A percentile compares a stretch with the other conserved stretches of the same genome.
Conservation (phyloP, 1,284 basidiomycete species). For the Agaricales sp. region DNA sequence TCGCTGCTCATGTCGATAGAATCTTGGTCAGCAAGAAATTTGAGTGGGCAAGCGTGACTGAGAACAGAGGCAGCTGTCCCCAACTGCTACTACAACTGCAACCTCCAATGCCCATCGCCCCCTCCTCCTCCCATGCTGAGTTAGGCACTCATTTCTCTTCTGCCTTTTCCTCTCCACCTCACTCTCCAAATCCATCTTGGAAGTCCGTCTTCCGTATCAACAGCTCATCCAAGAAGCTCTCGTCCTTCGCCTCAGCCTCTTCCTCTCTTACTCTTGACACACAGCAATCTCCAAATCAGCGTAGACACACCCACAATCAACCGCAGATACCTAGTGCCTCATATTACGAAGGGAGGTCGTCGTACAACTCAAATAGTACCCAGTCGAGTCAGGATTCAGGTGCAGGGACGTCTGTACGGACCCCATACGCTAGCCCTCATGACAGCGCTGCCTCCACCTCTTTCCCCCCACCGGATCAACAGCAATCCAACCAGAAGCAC, state of each 20-base stretch:
- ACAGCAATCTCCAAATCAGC: slow-evolving; percentile 2
- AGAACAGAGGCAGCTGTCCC: not conserved
- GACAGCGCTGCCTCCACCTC: slow-evolving; percentile 10
- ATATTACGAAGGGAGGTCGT: slow-evolving; percentile 46
- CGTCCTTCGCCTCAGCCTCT: slow-evolving; percentile 11
- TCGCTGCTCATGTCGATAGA: no score
- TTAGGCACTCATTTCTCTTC: slow-evolving; percentile 19
- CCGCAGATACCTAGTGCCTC: slow-evolving; percentile 37
- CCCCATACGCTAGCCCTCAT: slow-evolving; percentile 21
- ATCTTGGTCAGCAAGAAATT: not conserved
- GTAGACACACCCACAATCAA: slow-evolving; percentile 21
- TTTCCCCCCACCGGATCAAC: slow-evolving; percentile 6
- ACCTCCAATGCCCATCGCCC: slow-evolving; percentile 4
- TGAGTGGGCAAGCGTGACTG: not conserved
- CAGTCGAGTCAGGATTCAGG: slow-evolving; percentile 56
- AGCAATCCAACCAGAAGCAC: slow-evolving; percentile 14
- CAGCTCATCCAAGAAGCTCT: slow-evolving; percentile 37
- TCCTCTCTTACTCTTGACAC: slow-evolving; percentile 23
- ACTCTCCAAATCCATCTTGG: slow-evolving; percentile 29
- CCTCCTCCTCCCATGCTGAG: slow-evolving; percentile 10
- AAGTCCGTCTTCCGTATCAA: slow-evolving; percentile 52
- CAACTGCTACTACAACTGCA: not conserved
- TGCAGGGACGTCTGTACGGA: slow-evolving; percentile 19
- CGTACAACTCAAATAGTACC: slow-evolving; percentile 63
- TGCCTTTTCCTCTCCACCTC: slow-evolving; percentile 12